Percentiles rank a stretch among this genome's conserved stretches.
These are phyloP conservation scores for Neurospora sp. DNA, from an alignment of 495 filamentous ascomycete species.

Conservation along the genomic window DNA sequence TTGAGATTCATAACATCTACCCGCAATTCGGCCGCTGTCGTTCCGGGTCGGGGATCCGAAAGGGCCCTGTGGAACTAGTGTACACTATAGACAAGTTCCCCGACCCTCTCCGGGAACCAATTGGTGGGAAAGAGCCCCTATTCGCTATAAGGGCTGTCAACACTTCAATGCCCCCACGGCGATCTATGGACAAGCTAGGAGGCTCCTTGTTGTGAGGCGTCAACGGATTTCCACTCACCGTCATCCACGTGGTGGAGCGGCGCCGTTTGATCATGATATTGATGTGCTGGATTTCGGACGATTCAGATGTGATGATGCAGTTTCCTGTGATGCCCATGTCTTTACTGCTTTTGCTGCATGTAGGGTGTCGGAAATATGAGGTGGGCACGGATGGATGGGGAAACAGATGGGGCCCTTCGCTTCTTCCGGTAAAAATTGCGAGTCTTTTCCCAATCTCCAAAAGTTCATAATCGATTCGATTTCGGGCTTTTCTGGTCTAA, in stretches of 20 bases:
- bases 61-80: not conserved
- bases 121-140: not conserved
- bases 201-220: not conserved
- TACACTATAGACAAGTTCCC: not conserved
- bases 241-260: not conserved
- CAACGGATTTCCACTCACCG: not conserved
- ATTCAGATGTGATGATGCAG: not conserved
- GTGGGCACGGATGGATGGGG: not conserved
- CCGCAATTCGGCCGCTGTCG: not conserved
- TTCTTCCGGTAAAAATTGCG: not conserved
- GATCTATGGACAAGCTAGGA: not conserved
- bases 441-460: not conserved
- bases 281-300: not conserved
- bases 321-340: not conserved
- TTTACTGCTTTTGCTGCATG: not conserved
- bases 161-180: not conserved
- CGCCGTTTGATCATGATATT: not conserved
- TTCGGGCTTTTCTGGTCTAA: not conserved
- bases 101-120: not conserved
- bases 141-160: not conserved
- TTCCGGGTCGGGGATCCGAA: not conserved
- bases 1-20: not conserved
- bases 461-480: not conserved
- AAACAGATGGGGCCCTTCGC: not conserved
- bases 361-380: not conserved